Conservation (phyloP, 1,284 basidiomycete genomes). For the Tilletia caries region DNA sequence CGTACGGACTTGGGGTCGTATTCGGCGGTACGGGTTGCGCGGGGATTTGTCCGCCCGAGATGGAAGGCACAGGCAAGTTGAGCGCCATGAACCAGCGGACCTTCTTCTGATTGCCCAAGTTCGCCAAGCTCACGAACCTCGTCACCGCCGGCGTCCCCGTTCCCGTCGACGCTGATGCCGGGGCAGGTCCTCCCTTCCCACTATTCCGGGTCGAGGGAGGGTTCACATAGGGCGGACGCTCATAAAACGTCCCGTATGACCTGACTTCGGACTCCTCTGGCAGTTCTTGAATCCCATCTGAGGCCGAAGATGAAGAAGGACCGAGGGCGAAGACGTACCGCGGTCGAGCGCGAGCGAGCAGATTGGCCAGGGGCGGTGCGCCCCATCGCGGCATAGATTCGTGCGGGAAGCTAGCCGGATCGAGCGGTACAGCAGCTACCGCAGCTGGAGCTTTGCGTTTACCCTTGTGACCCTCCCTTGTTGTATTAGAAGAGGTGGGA, state of each 20-base stretch:
- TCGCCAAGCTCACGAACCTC: slow-evolving; percentile 43
- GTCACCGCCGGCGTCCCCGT: slow-evolving; percentile 25
- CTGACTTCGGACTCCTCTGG: slow-evolving; percentile 15
- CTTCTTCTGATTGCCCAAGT: slow-evolving; percentile 42
- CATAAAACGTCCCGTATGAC: slow-evolving; percentile 42
- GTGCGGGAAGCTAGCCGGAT: slow-evolving; percentile 23
- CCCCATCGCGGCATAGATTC: slow-evolving; percentile 38
- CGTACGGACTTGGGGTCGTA: slow-evolving; percentile 26
- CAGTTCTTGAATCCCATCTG: background rate
- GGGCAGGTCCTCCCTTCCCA: no score
- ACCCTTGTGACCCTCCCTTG: background rate
- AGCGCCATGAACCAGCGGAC: slow-evolving; percentile 49
- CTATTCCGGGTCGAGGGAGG: background rate
- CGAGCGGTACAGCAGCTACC: background rate
- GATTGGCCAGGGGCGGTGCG: slow-evolving; percentile 29
- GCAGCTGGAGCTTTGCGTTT: slow-evolving; percentile 2
- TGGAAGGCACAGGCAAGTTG: slow-evolving; percentile 32
- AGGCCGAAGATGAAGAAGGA: slow-evolving; percentile 12
- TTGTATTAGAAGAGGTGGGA: background rate
- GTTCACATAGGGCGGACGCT: slow-evolving; percentile 44
- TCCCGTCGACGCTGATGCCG: slow-evolving; percentile 13
- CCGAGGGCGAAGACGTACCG: slow-evolving; percentile 46
- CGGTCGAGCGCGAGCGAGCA: slow-evolving; percentile 30
- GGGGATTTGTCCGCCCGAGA: background rate
- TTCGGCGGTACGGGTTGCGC: slow-evolving; percentile 20